Evolutionary conservation across 208 protist species (phyloP), one percentile per base, ranked within the genome.

Genomic region (Strigomonas culicis): DNA sequence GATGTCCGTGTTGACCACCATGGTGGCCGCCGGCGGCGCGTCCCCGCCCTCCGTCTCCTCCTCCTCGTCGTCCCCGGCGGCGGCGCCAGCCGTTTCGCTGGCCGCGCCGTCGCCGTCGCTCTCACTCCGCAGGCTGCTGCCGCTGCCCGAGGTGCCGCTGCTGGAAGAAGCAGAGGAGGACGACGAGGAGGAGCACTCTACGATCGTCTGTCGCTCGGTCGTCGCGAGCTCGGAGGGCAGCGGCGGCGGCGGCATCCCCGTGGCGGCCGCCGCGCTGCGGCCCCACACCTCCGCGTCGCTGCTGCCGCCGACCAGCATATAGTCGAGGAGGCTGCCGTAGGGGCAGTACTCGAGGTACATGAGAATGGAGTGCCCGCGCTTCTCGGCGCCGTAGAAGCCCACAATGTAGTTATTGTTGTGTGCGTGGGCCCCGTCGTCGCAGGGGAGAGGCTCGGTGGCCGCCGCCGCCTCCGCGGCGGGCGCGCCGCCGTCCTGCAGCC

Each of bases 281-380:
- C 21, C 59, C 62, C 68, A 79, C 51, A 72, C 60, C 31, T n/a
- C 44, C 0, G 59, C 82, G 50, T 68, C 71, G 1, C 41, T 71
- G 70, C 70, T 67, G 57, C 77, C 64, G 57, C 72, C 77, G 24
- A 58, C 73, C 46, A 78, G 63, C 70, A 97, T 73, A 66, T 94
- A 88, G 43, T 92, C 86, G 2, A 88, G 66, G 39, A 97, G 39
- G 2, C 86, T 93, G 19, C 92, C 90, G n/a, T 79, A 68, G 25
- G 85, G 49, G 58, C 93, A 88, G 73, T 95, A 97, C 75, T 98
- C 92, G 22, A 97, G 68, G 68, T 93, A 95, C 71, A 97, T 92
- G 39, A 97, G 75, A 47, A 95, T 84, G n/a, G 84, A 85, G 59
- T 91, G 82, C n/a, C 84, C 88, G 6, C 75, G 76, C 67, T 90